Evolutionary conservation across 2,329 filamentous ascomycete genomes (phyloP), one percentile per base, ranked within the genome.

Genomic region (Metarhizium album): DNA sequence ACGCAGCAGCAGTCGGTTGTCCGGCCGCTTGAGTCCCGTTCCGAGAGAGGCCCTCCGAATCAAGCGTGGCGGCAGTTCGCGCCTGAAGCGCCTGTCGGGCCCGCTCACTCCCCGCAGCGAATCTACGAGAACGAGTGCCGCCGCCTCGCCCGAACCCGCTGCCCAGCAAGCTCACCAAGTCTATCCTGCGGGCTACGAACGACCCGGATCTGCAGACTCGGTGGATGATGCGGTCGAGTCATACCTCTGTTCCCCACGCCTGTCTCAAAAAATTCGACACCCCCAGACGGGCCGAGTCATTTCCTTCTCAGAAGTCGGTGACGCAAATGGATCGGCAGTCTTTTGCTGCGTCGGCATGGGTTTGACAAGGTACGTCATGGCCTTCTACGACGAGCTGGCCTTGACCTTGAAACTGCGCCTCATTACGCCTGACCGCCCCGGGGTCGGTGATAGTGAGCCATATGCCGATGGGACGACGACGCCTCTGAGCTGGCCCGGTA

Each of bases 271-370:
- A 67, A 88, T 97, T 48, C 76, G 77, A 22, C 88, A 96, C 66
- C 89, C 90, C 1, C 84, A 87, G 52, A 94, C 87, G 0, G 90
- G 90, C 1, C 82, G 93, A 16, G 76, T 86, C 3, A 96, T 98
- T 57, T 94, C 90, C 1, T 98, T 96, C 62, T 97, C 91, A 0
- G 93, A 98, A 66, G 93, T 98, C 2, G 93, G 93, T 14, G 90
- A 97, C 64, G 83, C 90, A 0, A 82, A 91, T 42, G 93, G 93
- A 1, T 91, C 86, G 57, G 91, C 90, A 2, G 88, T 98, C 2
- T 90, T 98, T 59, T 94, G 93, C 64, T 98, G 93, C 61, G 90
- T 98, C 2, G 93, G 93, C 20, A 98, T 98, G 93, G 93, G 93
- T 0, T 69, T 98, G 60, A 98, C 93, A 11, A 81, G 93, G 67